Base-by-base conservation (phyloP, 2,329 filamentous ascomycete species). In the Pyrenochaeta sp. region DNA sequence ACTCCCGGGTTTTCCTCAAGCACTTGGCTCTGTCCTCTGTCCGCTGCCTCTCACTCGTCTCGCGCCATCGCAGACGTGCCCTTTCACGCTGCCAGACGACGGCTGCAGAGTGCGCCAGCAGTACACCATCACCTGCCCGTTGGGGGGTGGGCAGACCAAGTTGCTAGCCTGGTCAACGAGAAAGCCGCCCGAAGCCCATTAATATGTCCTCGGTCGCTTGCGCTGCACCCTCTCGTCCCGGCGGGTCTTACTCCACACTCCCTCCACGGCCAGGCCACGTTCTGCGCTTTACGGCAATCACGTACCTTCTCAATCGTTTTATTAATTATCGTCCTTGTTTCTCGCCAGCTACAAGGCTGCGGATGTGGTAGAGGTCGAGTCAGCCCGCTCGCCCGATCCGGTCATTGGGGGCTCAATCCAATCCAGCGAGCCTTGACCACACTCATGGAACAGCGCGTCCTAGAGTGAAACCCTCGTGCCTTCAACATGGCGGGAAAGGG, bases 121-220 rank as follows among this genome's bases (percentile, higher is more conserved):
- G 46, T 58, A 44, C 53, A 45, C 42, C 43, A 59, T 66, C 64
- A 62, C 59, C 65, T 66, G 62, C 64, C 44, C 50, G 46, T 57
- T 59, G 51, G 42, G 51, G 42, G 56, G 62, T 46, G 57, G 52
- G 47, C 54, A 59, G 53, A 54, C 52, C 58, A 60, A 54, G 61
- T 58, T 62, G 59, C 67, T 58, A 65, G 65, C 58, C 66, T 58
- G 25, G 54, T 51, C 61, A 65, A 68, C 58, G 42, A 57, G 47
- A 46, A 60, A 58, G 59, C 56, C 64, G 65, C 65, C 61, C 67
- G 53, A 64, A 59, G 60, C 66, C 66, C 64, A 57, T 67, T 69
- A 63, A 67, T 69, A 66, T 64, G 57, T 59, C 59, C 58, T 54
- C 56, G 47, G 61, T 63, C 56, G 62, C 61, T 47, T 52, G 56